Conservation (phyloP, 257 asterid genomes). For the Schizonepeta tenuifolia region DNA sequence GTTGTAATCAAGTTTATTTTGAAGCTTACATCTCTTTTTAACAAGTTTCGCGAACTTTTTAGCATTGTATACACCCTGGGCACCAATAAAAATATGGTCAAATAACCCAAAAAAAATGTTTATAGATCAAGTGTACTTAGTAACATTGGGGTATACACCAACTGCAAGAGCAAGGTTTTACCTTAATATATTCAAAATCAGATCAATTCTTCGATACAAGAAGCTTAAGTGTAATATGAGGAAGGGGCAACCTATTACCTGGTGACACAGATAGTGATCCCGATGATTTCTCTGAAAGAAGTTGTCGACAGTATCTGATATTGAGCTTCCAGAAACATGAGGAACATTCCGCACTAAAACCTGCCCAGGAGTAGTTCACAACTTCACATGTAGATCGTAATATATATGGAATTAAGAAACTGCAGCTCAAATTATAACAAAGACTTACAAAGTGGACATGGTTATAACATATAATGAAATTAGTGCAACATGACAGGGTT, state of each 20-base stretch:
- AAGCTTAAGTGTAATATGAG: not conserved
- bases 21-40: conserved; percentile 62
- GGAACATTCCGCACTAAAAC: conserved; percentile 94
- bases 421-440: not conserved
- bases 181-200: not conserved
- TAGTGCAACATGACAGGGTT: conserved; percentile 1
- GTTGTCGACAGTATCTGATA: conserved; percentile 67
- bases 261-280: conserved; percentile 91
- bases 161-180: not conserved
- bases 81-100: conserved; percentile 26
- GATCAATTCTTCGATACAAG: not conserved
- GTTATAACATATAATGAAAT: not conserved
- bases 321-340: conserved; percentile 60
- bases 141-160: not conserved
- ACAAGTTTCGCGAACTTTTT: conserved; percentile 79
- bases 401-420: not conserved
- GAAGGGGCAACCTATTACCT: conserved; percentile 56
- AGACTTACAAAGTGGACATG: not conserved
- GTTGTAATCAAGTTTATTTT: conserved; percentile 87
- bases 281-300: conserved; percentile 83
- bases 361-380: conserved; percentile 44
- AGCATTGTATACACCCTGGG: conserved; percentile 78
- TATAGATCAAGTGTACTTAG: not conserved
- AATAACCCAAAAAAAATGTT: not conserved
- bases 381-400: conserved; percentile 16